phyloP scores from a whole-genome alignment of 1,139 yeast species.

The Pneumocystis wakefieldiae region DNA sequence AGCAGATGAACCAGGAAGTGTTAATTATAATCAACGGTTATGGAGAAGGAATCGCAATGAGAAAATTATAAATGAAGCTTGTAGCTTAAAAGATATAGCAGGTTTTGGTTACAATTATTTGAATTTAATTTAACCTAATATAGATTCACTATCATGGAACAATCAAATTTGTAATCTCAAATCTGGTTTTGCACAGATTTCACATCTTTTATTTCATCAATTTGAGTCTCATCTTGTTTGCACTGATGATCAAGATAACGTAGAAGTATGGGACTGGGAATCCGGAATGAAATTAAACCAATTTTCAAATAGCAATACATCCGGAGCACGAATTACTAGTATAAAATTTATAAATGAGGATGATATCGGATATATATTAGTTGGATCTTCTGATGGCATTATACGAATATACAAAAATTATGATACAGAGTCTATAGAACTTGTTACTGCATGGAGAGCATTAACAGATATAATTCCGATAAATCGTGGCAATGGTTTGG shows the following conservation, averaged over 20 bases:
- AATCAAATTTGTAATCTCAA: constrained; percentile 42
- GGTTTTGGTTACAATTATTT: constrained; percentile 22
- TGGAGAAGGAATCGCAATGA: constrained; percentile 92
- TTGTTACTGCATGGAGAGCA: constrained; percentile 87
- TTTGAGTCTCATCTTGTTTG: constrained; percentile 74
- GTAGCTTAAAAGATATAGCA: constrained; percentile 73
- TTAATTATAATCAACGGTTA: constrained; percentile 62
- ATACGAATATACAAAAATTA: constrained; percentile 72
- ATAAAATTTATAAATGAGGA: constrained; percentile 80
- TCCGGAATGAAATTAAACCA: constrained; percentile 40
- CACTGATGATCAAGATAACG: constrained; percentile 70
- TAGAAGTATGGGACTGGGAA: constrained; percentile 86
- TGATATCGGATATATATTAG: constrained; percentile 65
- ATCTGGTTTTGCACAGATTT: constrained; percentile 65
- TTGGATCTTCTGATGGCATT: constrained; percentile 90
- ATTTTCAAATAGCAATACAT: constrained; percentile 74
- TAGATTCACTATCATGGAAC: constrained; percentile 61
- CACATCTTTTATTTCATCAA: constrained; percentile 65
- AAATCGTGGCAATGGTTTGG: constrained; percentile 67
- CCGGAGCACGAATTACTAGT: constrained; percentile 79
- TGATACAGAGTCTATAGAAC: constrained; percentile 42
- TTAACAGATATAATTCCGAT: constrained; percentile 69
- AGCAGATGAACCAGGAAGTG: constrained; percentile 84
- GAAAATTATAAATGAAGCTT: constrained; percentile 70
- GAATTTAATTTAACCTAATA: not conserved